These are phyloP conservation scores for Tylopilus vinaceipallidus DNA, from an alignment of 768 basidiomycete species.

Conservation along the genomic window DNA sequence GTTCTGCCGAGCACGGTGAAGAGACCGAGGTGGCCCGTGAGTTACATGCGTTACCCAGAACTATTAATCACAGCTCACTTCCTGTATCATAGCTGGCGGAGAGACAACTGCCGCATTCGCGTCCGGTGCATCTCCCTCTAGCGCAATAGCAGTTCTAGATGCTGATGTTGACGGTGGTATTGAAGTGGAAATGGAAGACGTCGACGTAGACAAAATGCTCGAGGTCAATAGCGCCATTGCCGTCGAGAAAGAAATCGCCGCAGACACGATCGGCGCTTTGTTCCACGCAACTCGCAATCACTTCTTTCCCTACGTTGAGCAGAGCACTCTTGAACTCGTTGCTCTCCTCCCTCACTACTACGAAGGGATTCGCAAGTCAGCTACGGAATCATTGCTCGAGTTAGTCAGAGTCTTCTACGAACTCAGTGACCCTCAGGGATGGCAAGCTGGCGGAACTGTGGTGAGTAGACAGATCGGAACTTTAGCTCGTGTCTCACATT, in stretches of 20 bases:
- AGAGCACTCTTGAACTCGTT: constrained; percentile 75
- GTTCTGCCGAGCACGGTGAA: constrained; percentile 81
- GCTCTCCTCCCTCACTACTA: constrained; percentile 87
- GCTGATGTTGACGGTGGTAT: constrained; percentile 51
- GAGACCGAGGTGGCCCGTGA: constrained; percentile 42
- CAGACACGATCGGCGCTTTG: constrained; percentile 90
- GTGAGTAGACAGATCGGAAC: constrained; percentile 40
- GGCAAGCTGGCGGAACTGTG: constrained; percentile 69
- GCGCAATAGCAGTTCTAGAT: constrained; percentile 62
- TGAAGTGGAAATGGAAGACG: constrained; percentile 70
- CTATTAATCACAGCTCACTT: neutral
- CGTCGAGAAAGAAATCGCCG: constrained; percentile 98
- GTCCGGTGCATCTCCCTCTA: constrained; percentile 70
- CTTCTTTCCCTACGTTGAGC: constrained; percentile 91
- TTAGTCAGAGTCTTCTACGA: constrained; percentile 92
- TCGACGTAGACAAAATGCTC: constrained; percentile 83
- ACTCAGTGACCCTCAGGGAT: constrained; percentile 76
- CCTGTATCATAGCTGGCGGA: constrained; percentile 38
- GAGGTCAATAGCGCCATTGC: constrained; percentile 95
- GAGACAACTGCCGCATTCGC: constrained; percentile 63
- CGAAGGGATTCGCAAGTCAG: constrained; percentile 95
- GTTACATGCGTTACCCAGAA: constrained; percentile 14
- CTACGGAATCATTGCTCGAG: constrained; percentile 83
- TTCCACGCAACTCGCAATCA: constrained; percentile 78
- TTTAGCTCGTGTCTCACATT: constrained; percentile 6